Conservation (phyloP, 768 basidiomycete genomes). For the Macrocybe gigantea region DNA sequence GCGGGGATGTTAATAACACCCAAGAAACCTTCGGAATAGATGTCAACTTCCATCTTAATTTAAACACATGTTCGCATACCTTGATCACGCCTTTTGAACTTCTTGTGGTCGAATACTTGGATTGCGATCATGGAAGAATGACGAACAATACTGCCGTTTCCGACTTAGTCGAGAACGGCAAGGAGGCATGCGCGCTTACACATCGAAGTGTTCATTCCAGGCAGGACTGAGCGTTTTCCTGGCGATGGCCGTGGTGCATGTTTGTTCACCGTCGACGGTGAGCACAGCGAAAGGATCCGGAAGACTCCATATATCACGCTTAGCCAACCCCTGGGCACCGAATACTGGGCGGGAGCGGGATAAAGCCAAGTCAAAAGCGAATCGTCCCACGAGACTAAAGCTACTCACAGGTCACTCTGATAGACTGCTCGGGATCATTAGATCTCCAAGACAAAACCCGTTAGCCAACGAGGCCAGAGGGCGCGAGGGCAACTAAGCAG, state of each 20-base stretch:
- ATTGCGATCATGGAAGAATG: slow-evolving; percentile 73
- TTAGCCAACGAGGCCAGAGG: slow-evolving; percentile 4
- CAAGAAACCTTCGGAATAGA: slow-evolving; percentile 39
- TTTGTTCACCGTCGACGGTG: slow-evolving; percentile 81
- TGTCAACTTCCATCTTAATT: slow-evolving; percentile 29
- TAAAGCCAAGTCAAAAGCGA: not conserved
- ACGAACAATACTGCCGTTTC: slow-evolving; percentile 50
- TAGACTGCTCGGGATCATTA: slow-evolving; percentile 41
- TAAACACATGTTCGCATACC: slow-evolving; percentile 33
- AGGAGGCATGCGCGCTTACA: slow-evolving; percentile 42
- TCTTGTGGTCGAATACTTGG: slow-evolving; percentile 87
- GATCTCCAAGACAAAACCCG: slow-evolving; percentile 23
- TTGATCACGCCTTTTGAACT: slow-evolving; percentile 85
- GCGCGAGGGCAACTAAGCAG: slow-evolving; percentile 1
- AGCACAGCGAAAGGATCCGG: slow-evolving; percentile 89
- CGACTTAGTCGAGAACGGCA: not conserved
- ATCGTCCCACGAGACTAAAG: slow-evolving; percentile 1
- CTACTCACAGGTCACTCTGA: slow-evolving; percentile 46
- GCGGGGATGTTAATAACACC: slow-evolving; percentile 53
- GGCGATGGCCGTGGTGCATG: slow-evolving; percentile 68
- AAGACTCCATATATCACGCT: slow-evolving; percentile 73
- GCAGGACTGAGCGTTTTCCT: slow-evolving; percentile 63
- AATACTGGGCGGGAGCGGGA: slow-evolving; percentile 44
- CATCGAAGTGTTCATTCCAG: slow-evolving; percentile 86
- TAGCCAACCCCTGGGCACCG: slow-evolving; percentile 67